phyloP scores from a whole-genome alignment of 192 early-diverging fungal genomes.

The Martensiomyces pterosporus region DNA sequence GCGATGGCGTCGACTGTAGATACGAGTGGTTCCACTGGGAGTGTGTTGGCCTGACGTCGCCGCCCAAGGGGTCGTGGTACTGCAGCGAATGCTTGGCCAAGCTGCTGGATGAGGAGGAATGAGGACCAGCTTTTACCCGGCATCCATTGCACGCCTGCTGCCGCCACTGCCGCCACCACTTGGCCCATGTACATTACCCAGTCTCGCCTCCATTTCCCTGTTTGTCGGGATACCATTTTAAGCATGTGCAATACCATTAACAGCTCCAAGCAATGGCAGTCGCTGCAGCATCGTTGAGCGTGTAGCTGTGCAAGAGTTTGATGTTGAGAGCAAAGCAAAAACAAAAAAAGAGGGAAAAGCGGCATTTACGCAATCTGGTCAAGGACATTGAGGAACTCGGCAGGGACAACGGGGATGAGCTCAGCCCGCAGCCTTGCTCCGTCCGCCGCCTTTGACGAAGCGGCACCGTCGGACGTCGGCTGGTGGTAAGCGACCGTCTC shows the following conservation, averaged over 20 bases:
- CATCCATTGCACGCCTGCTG: no score
- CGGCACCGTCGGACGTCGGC: neutral
- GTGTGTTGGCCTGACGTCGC: constrained; percentile 51
- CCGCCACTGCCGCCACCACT: no score
- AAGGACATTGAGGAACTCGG: constrained; percentile 37
- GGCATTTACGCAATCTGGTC: constrained; percentile 16
- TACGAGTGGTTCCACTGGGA: constrained; percentile 60
- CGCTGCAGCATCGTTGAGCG: no score
- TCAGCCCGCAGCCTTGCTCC: constrained; percentile 10
- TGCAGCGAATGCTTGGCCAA: constrained; percentile 49
- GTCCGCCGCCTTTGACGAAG: constrained; percentile 1
- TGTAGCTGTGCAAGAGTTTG: no score
- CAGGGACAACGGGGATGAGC: constrained; percentile 40
- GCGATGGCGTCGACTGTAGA: constrained; percentile 45
- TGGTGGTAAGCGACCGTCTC: constrained; percentile 27
- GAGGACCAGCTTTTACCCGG: neutral
- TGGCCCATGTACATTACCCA: no score
- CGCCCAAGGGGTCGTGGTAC: constrained; percentile 56
- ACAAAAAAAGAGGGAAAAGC: neutral
- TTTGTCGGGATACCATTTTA: no score
- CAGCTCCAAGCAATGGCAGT: no score
- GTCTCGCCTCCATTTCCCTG: no score
- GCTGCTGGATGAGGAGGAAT: constrained; percentile 31
- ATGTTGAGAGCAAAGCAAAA: neutral
- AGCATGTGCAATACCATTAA: no score